Conservation (phyloP, 192 early-diverging fungal genomes). For the Coemansia furcata region DNA sequence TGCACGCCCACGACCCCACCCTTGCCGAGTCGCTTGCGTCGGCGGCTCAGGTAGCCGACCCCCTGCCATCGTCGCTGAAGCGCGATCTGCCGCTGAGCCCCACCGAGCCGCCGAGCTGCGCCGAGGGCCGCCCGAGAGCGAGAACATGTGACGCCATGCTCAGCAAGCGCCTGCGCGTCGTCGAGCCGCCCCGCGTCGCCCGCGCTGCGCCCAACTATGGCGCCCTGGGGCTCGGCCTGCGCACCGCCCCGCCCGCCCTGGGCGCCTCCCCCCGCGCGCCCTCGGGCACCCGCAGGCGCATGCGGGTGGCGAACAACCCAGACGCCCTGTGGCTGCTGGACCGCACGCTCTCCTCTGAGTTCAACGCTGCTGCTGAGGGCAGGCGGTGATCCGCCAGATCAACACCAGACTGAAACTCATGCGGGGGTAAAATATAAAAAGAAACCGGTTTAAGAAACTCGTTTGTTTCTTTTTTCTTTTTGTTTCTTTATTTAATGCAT, state of each 20-base stretch:
- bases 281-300: too few species aligned
- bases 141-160: slow-evolving; percentile 40
- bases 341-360: too few species aligned
- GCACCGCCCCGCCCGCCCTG: neutral
- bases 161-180: slow-evolving; percentile 26
- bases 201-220: slow-evolving; percentile 6
- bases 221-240: slow-evolving; percentile 12
- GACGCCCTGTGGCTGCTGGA: too few species aligned
- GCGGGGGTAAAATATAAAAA: neutral
- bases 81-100: slow-evolving; percentile 37
- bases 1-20: slow-evolving; percentile 38
- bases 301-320: too few species aligned
- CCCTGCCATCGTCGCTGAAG: slow-evolving; percentile 20
- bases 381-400: too few species aligned
- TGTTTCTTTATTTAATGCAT: neutral
- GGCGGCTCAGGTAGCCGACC: slow-evolving; percentile 27
- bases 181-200: neutral
- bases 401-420: neutral
- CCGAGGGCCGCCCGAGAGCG: slow-evolving; percentile 15
- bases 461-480: neutral
- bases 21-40: slow-evolving; percentile 38
- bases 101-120: neutral
- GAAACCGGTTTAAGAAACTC: too few species aligned
- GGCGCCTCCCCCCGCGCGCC: too few species aligned
- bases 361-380: too few species aligned